A percentile compares a stretch with the other conserved stretches of the same genome.
These are phyloP conservation scores for Cercophora scortea DNA, from an alignment of 495 filamentous ascomycete genomes.

Conservation along the genomic window DNA sequence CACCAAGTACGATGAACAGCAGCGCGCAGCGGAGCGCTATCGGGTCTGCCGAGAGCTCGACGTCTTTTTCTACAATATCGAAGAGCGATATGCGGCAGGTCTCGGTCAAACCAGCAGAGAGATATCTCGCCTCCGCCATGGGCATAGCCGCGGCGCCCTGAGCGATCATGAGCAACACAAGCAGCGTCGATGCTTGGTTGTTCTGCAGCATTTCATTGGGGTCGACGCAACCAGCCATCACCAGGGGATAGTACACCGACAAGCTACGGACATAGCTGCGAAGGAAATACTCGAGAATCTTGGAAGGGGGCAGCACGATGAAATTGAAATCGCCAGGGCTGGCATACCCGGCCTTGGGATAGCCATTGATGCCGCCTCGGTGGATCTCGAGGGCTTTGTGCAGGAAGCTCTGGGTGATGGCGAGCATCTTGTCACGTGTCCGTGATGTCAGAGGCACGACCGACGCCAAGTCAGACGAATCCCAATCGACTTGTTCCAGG, in stretches of 20 bases:
- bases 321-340: constrained; percentile 41
- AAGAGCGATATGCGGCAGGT: constrained; percentile 59
- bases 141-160: constrained; percentile 52
- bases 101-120: constrained; percentile 56
- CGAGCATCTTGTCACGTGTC: constrained; percentile 55
- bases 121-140: constrained; percentile 46
- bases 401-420: constrained; percentile 55
- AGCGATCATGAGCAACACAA: constrained; percentile 58
- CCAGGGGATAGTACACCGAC: constrained; percentile 50
- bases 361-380: constrained; percentile 27
- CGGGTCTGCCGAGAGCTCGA: constrained; percentile 51
- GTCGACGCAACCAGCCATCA: constrained; percentile 44
- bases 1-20: constrained; percentile 51
- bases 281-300: constrained; percentile 54
- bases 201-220: constrained; percentile 52
- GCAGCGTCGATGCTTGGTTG: constrained; percentile 49
- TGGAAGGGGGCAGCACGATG: constrained; percentile 49
- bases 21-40: constrained; percentile 51
- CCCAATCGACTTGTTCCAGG: constrained; percentile 26
- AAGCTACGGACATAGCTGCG: constrained; percentile 50
- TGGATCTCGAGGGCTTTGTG: constrained; percentile 57
- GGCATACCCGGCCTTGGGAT: constrained; percentile 27
- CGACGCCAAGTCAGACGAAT: constrained; percentile 32
- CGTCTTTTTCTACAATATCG: constrained; percentile 57
- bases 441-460: constrained; percentile 40